These are phyloP conservation scores for Aspergillus fumigatiaffinis DNA, from an alignment of 2,329 filamentous ascomycete genomes.

Conservation along the genomic window DNA sequence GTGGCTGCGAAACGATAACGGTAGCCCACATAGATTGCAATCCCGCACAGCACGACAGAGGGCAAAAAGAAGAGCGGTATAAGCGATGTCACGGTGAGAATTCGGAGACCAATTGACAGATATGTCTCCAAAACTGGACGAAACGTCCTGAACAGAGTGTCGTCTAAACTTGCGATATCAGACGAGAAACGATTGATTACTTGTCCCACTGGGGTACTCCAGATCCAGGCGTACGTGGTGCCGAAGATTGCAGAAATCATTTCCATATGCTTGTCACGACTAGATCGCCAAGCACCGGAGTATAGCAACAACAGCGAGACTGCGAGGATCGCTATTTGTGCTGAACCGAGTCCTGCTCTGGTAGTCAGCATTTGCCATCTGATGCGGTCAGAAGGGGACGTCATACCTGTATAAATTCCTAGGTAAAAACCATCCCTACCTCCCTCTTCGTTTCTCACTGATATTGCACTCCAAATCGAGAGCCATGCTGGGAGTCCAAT, in stretches of 20 bases:
- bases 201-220: constrained; percentile 10
- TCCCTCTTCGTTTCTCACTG: not conserved
- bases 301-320: constrained; percentile 7
- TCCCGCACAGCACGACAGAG: constrained; percentile 4
- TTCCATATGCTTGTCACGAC: constrained; percentile 9
- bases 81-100: constrained; percentile 10
- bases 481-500: constrained; percentile 9
- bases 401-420: constrained; percentile 1
- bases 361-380: not conserved
- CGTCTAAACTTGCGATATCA: constrained; percentile 10
- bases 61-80: constrained; percentile 13
- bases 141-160: constrained; percentile 7
- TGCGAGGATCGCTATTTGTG: constrained; percentile 3
- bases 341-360: constrained; percentile 5
- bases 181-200: constrained; percentile 14
- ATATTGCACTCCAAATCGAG: constrained; percentile 7
- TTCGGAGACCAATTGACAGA: constrained; percentile 11
- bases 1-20: constrained; percentile 11
- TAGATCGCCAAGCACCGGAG: constrained; percentile 8
- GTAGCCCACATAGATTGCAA: constrained; percentile 8
- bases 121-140: constrained; percentile 13
- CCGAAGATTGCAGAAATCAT: constrained; percentile 8
- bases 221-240: constrained; percentile 12
- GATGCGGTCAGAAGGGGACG: not conserved
- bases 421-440: not conserved